Conservation (phyloP, 805 yeast genomes). For the Ogataea ganodermae region DNA sequence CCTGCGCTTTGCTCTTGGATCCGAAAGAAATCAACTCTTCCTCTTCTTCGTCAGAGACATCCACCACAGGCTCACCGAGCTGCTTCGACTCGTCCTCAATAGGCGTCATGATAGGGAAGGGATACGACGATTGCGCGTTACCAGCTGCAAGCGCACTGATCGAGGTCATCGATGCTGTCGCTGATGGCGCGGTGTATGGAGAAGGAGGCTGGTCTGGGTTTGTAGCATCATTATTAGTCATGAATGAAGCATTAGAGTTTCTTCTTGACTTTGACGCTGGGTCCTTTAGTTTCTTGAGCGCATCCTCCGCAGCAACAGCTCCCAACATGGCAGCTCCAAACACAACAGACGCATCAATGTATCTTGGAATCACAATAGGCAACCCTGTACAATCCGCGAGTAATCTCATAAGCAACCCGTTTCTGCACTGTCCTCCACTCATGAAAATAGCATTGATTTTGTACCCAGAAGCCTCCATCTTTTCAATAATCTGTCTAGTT, state of each 20-base stretch:
- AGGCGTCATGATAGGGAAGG: conserved; percentile 50
- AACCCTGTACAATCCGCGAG: conserved; percentile 91
- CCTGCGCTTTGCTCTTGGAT: conserved; percentile 55
- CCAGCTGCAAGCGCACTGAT: conserved; percentile 49
- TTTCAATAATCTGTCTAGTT: conserved; percentile 90
- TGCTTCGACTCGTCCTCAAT: conserved; percentile 38
- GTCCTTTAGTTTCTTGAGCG: conserved; percentile 36
- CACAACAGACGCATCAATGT: conserved; percentile 96
- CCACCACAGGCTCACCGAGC: conserved; percentile 27
- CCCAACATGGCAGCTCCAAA: conserved; percentile 95
- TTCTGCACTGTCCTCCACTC: conserved; percentile 97
- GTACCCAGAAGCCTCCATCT: conserved; percentile 82
- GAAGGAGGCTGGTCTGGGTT: conserved; percentile 44
- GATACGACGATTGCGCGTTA: conserved; percentile 41
- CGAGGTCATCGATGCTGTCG: conserved; percentile 69
- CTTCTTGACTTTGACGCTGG: conserved; percentile 28
- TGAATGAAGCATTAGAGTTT: conserved; percentile 30
- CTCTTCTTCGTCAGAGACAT: conserved; percentile 38
- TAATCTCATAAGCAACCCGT: conserved; percentile 82
- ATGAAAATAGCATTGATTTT: conserved; percentile 72
- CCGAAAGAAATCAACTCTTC: conserved; percentile 60
- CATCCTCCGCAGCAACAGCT: conserved; percentile 84
- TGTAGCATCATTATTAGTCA: conserved; percentile 8
- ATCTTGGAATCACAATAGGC: conserved; percentile 90
- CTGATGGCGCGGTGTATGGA: conserved; percentile 79